Base-by-base conservation (phyloP, 306 rosid species). In the Trifolium pratense region DNA sequence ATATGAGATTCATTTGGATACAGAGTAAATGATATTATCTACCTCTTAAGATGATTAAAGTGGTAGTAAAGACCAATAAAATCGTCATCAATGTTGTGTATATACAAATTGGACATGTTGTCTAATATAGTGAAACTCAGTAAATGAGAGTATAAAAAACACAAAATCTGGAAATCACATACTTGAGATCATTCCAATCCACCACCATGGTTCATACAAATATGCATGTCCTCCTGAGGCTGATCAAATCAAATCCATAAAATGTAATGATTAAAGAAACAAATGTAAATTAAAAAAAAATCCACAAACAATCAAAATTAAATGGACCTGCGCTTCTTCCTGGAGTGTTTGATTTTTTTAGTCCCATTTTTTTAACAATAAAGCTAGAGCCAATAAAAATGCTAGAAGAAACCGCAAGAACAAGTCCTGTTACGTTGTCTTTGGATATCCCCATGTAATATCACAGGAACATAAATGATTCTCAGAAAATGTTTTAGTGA, bases 121-220 rank as follows among this genome's bases (percentile, higher is more conserved):
- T 43, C 52, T 57, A 43, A 34, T 68, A 32, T 46, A 42, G 21
- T 12, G 62, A 1, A 72, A 36, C 14, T 18, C 15, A 26, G 21
- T 25, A 14, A 61, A 73, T 3, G 51, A 37, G 20, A 23, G 43
- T 57, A 25, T n/a, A 40, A 26, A 26, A 40, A 25, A 11, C 37
- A 18, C 8, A 9, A 32, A 53, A 48, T 10, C 25, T 16, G 12
- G 12, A 68, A 69, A 67, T 23, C 65, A 84, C 97, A 87, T 86
- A 94, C 99, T 90, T 20, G 92, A 64, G 53, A 83, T 68, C 99
- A 91, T 94, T 81, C 99, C 99, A 68, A 77, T 52, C 99, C 99
- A 94, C 99, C 99, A 94, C 68, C 82, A 80, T 29, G 96, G 97
- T 66, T 94, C 96, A 62, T 17, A 74, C 70, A 94, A 77, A 76